Base-by-base conservation (phyloP, 169 alveolate species). In the Cryptosporidium andersoni region DNA sequence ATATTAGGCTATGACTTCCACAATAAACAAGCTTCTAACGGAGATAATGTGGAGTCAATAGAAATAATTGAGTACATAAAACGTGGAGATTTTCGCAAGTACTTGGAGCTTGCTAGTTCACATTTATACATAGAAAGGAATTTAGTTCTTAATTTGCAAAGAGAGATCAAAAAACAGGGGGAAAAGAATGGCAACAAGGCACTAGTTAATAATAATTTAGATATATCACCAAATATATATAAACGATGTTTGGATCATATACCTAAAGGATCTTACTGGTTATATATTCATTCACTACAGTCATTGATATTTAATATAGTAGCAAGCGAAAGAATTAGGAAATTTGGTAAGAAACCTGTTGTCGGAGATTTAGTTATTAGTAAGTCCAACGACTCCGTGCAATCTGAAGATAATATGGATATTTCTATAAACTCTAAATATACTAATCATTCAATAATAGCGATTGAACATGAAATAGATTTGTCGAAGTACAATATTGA, bases 201-300 rank as follows among this genome's bases (percentile, higher is more conserved):
- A 65, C 37, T 89, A 88, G 80, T 88, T 64, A 82, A 53, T 60
- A 80, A 40, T 45, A 80, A 34, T 42, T 74, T 56, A 53, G 82
- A 81, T 53, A 85, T 66, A 68, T 63, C 48, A 53, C 81, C 63
- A 12, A 66, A 88, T 60, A 90, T 89, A 6, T 89, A 90, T 47
- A 91, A 90, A 65, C 90, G 95, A 53, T 94, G 96, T 40, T 90
- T 95, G 55, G 65, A 89, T 64, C 88, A 81, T 45, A 81, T 95
- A 47, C 94, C 97, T 11, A 88, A 93, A 65, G 91, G 93, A 63
- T 93, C 95, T n/a, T 90, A 94, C 55, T 89, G 94, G 40, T 89
- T 96, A 12, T 96, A 93, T 64, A 92, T 95, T 42, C 99, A 96
- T 89, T 94, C 99, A n/a, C 89, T 95, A 63, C 97, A 96, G 88